These are phyloP conservation scores for Noccaea bulbosa DNA, from an alignment of 345 rosid genomes.

Conservation along the genomic window DNA sequence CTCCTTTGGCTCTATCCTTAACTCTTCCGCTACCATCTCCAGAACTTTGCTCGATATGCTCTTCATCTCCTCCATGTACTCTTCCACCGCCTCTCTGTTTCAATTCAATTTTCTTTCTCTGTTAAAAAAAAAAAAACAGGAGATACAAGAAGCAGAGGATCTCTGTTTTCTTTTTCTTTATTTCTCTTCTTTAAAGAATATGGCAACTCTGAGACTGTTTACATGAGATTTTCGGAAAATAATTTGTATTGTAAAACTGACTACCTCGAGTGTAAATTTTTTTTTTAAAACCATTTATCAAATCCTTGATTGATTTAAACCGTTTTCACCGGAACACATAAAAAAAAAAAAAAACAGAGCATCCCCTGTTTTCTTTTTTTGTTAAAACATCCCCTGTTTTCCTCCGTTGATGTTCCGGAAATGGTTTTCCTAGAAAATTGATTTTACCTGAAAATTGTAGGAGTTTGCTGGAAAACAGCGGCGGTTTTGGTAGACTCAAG, in stretches of 20 bases:
- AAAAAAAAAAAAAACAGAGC: not conserved
- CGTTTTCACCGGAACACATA: no score
- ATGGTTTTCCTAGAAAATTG: not conserved
- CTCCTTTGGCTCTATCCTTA: conserved; percentile 56
- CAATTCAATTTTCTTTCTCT: not conserved
- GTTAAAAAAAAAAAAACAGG: not conserved
- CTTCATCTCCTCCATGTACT: conserved; percentile 62
- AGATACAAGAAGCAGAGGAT: not conserved
- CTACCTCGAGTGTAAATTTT: no score
- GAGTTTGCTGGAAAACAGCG: conserved; percentile 49
- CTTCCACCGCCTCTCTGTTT: conserved; percentile 59
- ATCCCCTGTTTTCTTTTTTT: conserved; percentile 1
- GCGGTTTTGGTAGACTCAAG: conserved; percentile 40
- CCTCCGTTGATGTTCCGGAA: not conserved
- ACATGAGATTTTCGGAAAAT: not conserved
- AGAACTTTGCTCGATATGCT: conserved; percentile 64
- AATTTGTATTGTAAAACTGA: not conserved
- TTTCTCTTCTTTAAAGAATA: not conserved
- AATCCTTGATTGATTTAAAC: no score
- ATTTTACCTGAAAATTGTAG: conserved; percentile 55
- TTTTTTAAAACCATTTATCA: no score
- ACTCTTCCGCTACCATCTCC: conserved; percentile 70
- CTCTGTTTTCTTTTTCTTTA: not conserved
- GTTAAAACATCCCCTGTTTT: conserved; percentile 1
- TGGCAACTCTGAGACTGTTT: not conserved